Evolutionary conservation across 495 filamentous ascomycete genomes (phyloP).

Genomic region (Neurospora africana): DNA sequence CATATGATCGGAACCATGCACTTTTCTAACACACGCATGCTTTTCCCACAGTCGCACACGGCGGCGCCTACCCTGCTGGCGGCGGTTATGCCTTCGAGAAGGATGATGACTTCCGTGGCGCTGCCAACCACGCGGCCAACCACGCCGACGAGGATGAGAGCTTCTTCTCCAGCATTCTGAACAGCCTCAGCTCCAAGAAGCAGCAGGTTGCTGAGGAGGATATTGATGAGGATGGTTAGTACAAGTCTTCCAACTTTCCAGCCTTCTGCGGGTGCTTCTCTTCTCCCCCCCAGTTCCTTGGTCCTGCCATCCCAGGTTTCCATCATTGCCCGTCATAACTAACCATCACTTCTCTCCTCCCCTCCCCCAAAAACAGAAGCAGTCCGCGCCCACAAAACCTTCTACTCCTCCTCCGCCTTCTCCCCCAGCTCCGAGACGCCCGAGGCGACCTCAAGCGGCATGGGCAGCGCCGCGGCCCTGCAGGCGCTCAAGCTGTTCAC

Average conservation of each 20-base stretch:
- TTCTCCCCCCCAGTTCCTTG: not conserved
- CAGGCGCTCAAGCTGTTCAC: slow-evolving; percentile 57
- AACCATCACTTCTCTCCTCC: not conserved
- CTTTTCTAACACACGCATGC: not conserved
- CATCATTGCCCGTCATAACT: not conserved
- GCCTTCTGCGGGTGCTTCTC: too few species aligned
- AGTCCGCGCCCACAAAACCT: slow-evolving; percentile 43
- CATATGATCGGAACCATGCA: not conserved
- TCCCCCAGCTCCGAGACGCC: not conserved
- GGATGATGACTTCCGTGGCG: slow-evolving; percentile 39
- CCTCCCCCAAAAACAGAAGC: slow-evolving; percentile 24
- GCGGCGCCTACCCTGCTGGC: slow-evolving; percentile 28
- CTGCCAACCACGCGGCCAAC: slow-evolving; percentile 39
- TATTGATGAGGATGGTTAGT: slow-evolving; percentile 47
- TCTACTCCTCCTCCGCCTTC: slow-evolving; percentile 28
- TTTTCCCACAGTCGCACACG: slow-evolving; percentile 22
- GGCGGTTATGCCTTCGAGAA: slow-evolving; percentile 25
- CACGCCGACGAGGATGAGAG: slow-evolving; percentile 41
- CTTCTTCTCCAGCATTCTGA: slow-evolving; percentile 43
- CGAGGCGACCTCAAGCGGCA: slow-evolving; percentile 27
- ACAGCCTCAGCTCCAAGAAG: slow-evolving; percentile 39
- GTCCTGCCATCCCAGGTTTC: not conserved
- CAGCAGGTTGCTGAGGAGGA: slow-evolving; percentile 38
- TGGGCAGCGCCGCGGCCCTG: slow-evolving; percentile 56
- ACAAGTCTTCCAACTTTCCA: not conserved